Conservation (phyloP, 768 basidiomycete species). For the Psilocybe azurescens region DNA sequence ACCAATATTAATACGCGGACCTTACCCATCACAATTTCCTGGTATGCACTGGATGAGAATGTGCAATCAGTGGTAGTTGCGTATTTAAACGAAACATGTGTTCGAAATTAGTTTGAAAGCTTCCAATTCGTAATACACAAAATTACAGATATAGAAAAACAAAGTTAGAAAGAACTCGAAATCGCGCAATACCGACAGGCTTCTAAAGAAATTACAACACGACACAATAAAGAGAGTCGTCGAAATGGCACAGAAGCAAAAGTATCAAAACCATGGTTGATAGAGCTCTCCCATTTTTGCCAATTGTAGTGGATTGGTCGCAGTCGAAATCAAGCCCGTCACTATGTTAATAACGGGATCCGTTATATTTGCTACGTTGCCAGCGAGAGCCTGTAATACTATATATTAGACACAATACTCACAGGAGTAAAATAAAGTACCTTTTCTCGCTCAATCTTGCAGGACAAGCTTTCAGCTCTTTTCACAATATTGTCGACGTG, state of each 20-base stretch:
- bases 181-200: not conserved
- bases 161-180: not conserved
- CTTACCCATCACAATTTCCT: too few relatives aligned
- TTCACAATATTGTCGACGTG: slow-evolving; percentile 76
- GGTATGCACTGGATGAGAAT: too few relatives aligned
- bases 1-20: slow-evolving; percentile 2
- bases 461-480: slow-evolving; percentile 82
- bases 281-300: slow-evolving; percentile 87
- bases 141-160: not conserved
- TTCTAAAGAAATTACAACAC: not conserved
- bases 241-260: not conserved
- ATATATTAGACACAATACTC: slow-evolving; percentile 2
- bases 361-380: slow-evolving; percentile 40
- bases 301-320: slow-evolving; percentile 86
- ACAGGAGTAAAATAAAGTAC: slow-evolving; percentile 40
- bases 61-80: too few relatives aligned
- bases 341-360: slow-evolving; percentile 81
- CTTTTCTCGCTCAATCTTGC: slow-evolving; percentile 85
- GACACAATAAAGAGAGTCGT: not conserved
- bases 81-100: too few relatives aligned
- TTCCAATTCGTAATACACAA: not conserved
- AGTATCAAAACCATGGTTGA: slow-evolving; percentile 79
- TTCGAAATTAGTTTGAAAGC: too few relatives aligned
- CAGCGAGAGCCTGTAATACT: slow-evolving; percentile 37
- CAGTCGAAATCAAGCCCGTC: slow-evolving; percentile 80